Conservation (phyloP, 2,329 filamentous ascomycete genomes). For the Colletotrichum tamarilloi region DNA sequence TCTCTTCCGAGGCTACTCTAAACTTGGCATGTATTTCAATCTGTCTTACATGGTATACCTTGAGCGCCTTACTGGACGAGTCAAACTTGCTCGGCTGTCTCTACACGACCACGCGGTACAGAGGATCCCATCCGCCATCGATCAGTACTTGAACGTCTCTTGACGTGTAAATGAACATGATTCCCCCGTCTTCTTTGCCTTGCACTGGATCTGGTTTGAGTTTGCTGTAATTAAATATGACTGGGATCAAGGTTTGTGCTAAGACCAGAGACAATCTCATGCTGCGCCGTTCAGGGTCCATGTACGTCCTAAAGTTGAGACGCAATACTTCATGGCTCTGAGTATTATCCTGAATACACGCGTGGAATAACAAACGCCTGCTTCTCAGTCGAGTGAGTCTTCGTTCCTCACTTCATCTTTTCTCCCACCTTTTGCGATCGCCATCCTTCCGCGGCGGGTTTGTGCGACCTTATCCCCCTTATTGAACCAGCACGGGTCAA, state of each 20-base stretch:
- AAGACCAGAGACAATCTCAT: background rate
- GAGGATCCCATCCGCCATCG: too few relatives aligned
- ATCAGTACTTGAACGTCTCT: too few relatives aligned
- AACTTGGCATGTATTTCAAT: too few relatives aligned
- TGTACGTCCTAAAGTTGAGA: background rate
- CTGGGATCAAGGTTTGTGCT: background rate
- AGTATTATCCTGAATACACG: background rate
- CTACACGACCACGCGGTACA: too few relatives aligned
- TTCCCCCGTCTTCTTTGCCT: background rate
- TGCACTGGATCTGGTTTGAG: background rate
- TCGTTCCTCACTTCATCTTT: background rate
- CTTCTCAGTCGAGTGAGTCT: background rate
- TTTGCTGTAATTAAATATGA: background rate
- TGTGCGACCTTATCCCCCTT: too few relatives aligned
- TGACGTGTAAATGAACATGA: background rate
- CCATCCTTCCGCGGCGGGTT: background rate
- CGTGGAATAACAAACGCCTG: background rate
- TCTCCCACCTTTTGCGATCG: background rate
- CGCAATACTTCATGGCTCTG: background rate
- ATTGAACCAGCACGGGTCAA: background rate
- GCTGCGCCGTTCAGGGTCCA: background rate
- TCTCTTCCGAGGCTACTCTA: too few relatives aligned
- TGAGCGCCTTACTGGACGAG: too few relatives aligned
- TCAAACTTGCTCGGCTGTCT: too few relatives aligned
- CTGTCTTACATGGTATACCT: too few relatives aligned